Base-by-base conservation (phyloP, 108 stramenopile species). In the Cyclotella atomus region DNA sequence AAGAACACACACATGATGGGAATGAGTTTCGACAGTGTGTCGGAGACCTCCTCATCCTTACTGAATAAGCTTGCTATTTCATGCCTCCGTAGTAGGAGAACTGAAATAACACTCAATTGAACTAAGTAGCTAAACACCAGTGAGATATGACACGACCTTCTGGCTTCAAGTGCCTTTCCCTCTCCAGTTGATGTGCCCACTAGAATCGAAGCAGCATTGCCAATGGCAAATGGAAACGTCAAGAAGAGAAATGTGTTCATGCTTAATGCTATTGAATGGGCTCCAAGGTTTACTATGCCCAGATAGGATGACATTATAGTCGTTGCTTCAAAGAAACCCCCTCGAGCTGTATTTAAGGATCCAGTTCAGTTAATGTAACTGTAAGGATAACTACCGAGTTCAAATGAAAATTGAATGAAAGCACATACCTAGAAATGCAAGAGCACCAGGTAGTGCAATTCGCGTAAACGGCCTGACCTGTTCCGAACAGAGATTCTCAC, bases 191-290 rank as follows among this genome's bases (percentile, higher is more conserved):
- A 77, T 33, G 62, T 75, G 15, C 82, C 82, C 24, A 83, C 76
- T n/a, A 71, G 71, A 57, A 83, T 83, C 25, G 82, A 83, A 1
- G 82, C 64, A 52, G 76, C 82, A 68, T 70, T 77, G 15, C 81
- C 81, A 34, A 76, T 41, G 8, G 81, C 81, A 66, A 82, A 76
- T 4, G 81, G 75, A 60, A 82, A 82, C 28, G 68, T 75, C 16
- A 76, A 41, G 33, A 59, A 82, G 7, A 82, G 38, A 25, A 82
- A 76, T 0, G 69, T 66, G 28, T 65, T 70, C 20, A 82, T 50
- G 24, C 45, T 76, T 3, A 76, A 36, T 46, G 75, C 75, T 38
- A 82, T 71, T 10, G 68, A 64, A 50, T 82, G 81, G 16, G 81
- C 81, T 56, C 70, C 70, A 47, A 82, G 56, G 15, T 28, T 70